phyloP scores from a whole-genome alignment of 345 rosid genomes.

The Euclidium syriacum region DNA sequence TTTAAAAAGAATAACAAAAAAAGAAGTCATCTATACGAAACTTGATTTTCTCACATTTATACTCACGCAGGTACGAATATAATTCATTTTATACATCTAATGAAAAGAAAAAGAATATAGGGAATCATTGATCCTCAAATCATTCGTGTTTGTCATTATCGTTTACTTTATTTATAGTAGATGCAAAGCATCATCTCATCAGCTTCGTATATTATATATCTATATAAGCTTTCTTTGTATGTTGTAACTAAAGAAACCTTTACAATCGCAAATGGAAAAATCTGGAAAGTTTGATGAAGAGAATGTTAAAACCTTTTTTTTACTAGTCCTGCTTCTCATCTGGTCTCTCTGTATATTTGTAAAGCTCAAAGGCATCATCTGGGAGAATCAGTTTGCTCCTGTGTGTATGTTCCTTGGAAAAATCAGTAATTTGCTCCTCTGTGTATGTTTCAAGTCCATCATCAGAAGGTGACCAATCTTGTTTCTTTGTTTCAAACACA shows the following conservation, averaged over 20 bases:
- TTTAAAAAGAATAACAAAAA: no score
- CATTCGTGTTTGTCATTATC: not conserved
- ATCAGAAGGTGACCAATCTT: slow-evolving; percentile 64
- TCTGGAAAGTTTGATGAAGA: no score
- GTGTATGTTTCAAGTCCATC: slow-evolving; percentile 55
- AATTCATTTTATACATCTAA: not conserved
- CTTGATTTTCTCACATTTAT: not conserved
- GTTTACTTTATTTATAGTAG: slow-evolving; percentile 4
- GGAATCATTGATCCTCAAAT: not conserved
- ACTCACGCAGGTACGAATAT: not conserved
- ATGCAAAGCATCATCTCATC: slow-evolving; percentile 26
- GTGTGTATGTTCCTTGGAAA: not conserved
- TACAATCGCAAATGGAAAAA: no score
- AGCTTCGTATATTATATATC: no score
- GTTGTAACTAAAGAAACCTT: no score
- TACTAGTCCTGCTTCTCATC: no score
- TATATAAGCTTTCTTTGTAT: no score
- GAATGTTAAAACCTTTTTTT: no score
- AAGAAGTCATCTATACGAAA: not conserved
- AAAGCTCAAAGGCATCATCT: not conserved
- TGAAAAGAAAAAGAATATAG: not conserved
- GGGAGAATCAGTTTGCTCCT: slow-evolving; percentile 11
- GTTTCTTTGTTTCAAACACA: slow-evolving; percentile 30
- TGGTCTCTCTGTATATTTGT: slow-evolving; percentile 16
- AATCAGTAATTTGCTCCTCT: slow-evolving; percentile 24